Conservation (phyloP, 1,284 basidiomycete species). For the Microbotryum intermedium region DNA sequence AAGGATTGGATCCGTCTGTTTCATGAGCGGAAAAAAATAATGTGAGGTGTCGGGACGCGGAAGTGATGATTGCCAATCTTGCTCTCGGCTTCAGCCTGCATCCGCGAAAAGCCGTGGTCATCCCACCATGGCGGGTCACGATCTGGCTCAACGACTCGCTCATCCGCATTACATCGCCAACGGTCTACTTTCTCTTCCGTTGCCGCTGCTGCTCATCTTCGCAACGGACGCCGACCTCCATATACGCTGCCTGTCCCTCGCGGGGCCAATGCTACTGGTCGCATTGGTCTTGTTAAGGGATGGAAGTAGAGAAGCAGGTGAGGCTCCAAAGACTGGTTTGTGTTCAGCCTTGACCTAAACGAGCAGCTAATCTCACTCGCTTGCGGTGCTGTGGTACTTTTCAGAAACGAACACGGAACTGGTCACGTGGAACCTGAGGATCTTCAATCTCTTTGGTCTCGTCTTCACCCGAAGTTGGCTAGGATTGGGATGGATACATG, state of each 20-base stretch:
- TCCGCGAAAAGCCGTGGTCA: no score
- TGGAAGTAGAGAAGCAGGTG: not conserved
- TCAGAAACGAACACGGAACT: slow-evolving; percentile 10
- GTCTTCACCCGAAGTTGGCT: slow-evolving; percentile 2
- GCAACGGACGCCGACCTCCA: not conserved
- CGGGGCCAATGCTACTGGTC: not conserved
- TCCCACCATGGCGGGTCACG: no score
- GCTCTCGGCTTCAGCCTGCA: no score
- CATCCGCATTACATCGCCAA: slow-evolving; percentile 23
- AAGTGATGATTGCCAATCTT: no score
- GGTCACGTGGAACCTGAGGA: slow-evolving; percentile 10
- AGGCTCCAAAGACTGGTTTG: not conserved
- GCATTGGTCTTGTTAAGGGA: not conserved
- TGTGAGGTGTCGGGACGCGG: no score
- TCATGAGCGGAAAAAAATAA: no score
- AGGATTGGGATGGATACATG: not conserved
- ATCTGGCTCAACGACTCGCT: not conserved
- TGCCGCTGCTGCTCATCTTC: slow-evolving; percentile 10
- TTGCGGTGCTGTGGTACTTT: not conserved
- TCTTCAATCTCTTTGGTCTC: slow-evolving; percentile 20
- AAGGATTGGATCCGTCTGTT: no score
- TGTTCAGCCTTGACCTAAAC: not conserved
- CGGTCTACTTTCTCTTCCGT: slow-evolving; percentile 11
- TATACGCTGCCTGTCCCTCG: not conserved
- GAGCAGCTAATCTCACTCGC: not conserved